Conservation (phyloP, 148 eudicot species). For the Gaultheria prostrata region DNA sequence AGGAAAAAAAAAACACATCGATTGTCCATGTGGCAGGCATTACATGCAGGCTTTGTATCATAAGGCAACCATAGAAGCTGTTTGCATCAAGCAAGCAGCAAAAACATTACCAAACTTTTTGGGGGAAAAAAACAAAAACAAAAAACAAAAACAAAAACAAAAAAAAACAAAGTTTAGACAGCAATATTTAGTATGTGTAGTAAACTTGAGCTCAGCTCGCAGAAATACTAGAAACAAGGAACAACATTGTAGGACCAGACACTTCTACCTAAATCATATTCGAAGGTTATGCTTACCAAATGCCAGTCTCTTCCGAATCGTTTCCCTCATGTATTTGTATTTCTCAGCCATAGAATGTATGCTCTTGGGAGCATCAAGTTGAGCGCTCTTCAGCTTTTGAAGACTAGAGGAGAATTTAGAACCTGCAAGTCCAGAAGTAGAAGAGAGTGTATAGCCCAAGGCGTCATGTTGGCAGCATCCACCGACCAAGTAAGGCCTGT, state of each 20-base stretch:
- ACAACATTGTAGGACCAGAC: neutral
- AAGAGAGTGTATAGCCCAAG: constrained; percentile 29
- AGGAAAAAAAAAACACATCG: neutral
- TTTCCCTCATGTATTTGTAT: constrained; percentile 77
- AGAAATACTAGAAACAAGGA: neutral
- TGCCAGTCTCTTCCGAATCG: constrained; percentile 74
- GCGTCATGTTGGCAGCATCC: constrained; percentile 61
- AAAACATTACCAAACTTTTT: neutral
- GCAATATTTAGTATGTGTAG: neutral
- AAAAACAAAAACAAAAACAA: neutral
- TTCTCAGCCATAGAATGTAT: constrained; percentile 84
- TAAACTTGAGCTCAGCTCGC: neutral
- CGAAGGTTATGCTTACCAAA: constrained; percentile 55
- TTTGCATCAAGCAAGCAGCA: neutral
- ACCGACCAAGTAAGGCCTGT: constrained; percentile 81
- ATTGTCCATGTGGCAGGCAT: neutral
- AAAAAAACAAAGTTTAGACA: neutral
- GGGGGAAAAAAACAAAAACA: neutral
- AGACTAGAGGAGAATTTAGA: constrained; percentile 38
- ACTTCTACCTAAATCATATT: neutral
- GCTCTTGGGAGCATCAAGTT: constrained; percentile 40
- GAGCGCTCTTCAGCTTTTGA: constrained; percentile 34
- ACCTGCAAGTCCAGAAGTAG: constrained; percentile 28
- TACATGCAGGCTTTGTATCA: neutral
- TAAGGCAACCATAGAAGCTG: neutral